Percentiles rank a stretch among this genome's conserved stretches.
phyloP scores from a whole-genome alignment of 352 stramenopile genomes.

The Pythium myriotylum region DNA sequence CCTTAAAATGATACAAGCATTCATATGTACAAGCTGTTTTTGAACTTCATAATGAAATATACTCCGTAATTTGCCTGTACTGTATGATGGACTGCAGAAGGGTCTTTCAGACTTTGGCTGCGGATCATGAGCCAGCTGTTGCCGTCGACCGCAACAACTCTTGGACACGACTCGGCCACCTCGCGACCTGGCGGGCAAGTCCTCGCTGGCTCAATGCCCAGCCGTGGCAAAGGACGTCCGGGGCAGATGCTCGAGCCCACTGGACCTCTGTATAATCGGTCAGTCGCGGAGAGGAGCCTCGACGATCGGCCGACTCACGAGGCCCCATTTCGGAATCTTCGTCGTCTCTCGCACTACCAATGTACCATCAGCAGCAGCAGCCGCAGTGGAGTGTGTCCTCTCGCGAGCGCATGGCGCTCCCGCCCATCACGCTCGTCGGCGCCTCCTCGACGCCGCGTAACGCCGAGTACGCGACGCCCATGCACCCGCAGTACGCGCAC shows the following conservation, averaged over 20 bases:
- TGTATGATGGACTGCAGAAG: no score
- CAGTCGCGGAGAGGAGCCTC: not conserved
- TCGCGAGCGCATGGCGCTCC: constrained; percentile 61
- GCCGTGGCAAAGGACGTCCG: constrained; percentile 11
- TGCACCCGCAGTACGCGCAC: constrained; percentile 15
- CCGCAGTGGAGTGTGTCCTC: constrained; percentile 24
- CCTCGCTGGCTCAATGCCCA: constrained; percentile 14
- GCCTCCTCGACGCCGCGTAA: constrained; percentile 7
- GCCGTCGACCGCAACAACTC: constrained; percentile 15
- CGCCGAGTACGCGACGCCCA: constrained; percentile 4
- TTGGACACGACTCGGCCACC: constrained; percentile 16
- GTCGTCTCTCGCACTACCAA: constrained; percentile 15
- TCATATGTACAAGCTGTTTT: no score
- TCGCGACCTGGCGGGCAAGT: constrained; percentile 4
- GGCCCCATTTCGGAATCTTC: constrained; percentile 10
- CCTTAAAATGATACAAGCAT: no score
- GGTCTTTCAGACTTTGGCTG: no score
- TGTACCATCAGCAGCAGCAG: constrained; percentile 10
- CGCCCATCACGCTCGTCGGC: constrained; percentile 38
- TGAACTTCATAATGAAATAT: not conserved
- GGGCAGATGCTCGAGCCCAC: no score
- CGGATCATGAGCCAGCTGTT: constrained; percentile 7
- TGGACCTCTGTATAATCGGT: constrained; percentile 12
- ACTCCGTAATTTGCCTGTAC: no score
- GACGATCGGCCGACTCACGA: not conserved